Evolutionary conservation across 2,329 filamentous ascomycete genomes (phyloP).

Genomic region (Fusarium udum): DNA sequence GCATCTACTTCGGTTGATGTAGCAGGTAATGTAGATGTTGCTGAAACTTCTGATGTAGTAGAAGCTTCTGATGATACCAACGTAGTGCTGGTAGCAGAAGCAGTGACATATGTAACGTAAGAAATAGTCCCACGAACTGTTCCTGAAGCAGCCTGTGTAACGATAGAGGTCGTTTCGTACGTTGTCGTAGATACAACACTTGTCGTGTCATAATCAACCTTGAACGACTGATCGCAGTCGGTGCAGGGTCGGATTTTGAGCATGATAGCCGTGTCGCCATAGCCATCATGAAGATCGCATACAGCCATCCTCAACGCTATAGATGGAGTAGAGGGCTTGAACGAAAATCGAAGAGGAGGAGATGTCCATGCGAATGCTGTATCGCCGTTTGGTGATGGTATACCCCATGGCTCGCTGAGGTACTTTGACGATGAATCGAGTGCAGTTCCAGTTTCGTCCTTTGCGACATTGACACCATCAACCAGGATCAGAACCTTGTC

Average conservation of each 20-base stretch:
- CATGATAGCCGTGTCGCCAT: neutral
- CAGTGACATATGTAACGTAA: neutral
- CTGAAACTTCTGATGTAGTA: neutral
- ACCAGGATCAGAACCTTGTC: neutral
- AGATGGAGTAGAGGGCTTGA: too few relatives aligned
- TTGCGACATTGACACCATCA: neutral
- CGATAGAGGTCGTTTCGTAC: neutral
- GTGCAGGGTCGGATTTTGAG: neutral
- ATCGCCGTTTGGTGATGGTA: neutral
- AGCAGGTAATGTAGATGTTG: neutral
- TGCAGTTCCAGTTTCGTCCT: neutral
- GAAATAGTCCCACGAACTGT: neutral
- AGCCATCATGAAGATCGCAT: neutral
- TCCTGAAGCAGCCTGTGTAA: neutral
- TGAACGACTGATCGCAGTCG: neutral
- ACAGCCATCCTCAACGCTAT: neutral
- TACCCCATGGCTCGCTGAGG: neutral
- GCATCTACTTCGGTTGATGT: too few relatives aligned
- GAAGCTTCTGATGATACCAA: neutral
- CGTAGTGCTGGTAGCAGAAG: neutral
- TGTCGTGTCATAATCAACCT: neutral
- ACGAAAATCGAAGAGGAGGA: neutral
- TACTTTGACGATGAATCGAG: neutral
- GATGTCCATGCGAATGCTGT: neutral
- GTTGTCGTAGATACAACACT: neutral